phyloP scores from a whole-genome alignment of 345 rosid genomes.

The Moricandia arvensis region DNA sequence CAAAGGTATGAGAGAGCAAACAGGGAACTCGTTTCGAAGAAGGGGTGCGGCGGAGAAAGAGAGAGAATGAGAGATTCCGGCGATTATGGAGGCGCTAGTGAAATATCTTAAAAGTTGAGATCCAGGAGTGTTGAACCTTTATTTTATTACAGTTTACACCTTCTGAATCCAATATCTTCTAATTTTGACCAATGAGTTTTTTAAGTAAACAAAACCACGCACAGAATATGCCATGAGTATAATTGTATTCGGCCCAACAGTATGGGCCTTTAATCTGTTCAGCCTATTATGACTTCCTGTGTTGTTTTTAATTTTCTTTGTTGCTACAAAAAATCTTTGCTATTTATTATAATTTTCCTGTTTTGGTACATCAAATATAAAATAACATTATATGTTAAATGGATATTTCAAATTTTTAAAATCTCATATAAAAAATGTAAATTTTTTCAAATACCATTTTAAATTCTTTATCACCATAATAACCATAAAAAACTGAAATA shows the following conservation, averaged over 20 bases:
- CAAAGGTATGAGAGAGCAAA: not conserved
- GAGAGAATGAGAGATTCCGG: constrained; percentile 24
- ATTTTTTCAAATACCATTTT: no score
- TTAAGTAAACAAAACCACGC: not conserved
- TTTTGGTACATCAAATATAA: not conserved
- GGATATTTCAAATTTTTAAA: no score
- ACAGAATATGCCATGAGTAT: not conserved
- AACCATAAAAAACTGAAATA: no score
- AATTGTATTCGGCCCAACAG: not conserved
- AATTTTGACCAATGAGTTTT: not conserved
- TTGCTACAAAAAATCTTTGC: not conserved
- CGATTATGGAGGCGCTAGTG: constrained; percentile 31
- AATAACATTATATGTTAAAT: no score
- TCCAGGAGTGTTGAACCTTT: constrained; percentile 12
- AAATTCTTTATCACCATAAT: no score
- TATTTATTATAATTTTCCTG: not conserved
- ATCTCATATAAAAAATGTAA: no score
- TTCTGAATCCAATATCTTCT: not conserved
- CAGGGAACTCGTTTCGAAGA: not conserved
- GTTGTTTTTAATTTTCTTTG: not conserved
- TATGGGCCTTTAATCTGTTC: not conserved
- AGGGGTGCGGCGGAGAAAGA: constrained; percentile 29
- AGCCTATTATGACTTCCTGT: not conserved
- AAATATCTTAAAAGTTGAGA: constrained; percentile 34
- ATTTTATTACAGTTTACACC: constrained; percentile 7